A percentile compares a stretch with the other conserved stretches of the same genome.
These are phyloP conservation scores for Betula pendula DNA, from an alignment of 306 rosid species.

Conservation along the genomic window DNA sequence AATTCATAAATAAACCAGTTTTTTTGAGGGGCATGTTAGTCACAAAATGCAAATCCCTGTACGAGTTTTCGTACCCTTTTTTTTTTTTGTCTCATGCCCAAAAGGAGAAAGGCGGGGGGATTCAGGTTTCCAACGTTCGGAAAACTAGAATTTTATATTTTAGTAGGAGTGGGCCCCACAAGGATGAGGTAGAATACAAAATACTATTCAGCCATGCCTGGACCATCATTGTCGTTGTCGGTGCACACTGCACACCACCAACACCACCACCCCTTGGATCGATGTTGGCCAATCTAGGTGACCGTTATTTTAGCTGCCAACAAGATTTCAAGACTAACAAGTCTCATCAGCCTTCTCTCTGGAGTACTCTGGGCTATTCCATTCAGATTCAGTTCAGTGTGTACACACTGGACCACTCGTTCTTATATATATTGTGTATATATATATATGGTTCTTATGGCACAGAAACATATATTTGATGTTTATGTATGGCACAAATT, in stretches of 20 bases:
- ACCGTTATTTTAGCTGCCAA: slow-evolving; percentile 40
- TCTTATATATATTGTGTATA: no score
- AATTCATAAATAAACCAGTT: no score
- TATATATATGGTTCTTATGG: no score
- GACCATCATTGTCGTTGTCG: slow-evolving; percentile 42
- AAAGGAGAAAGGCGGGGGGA: background rate
- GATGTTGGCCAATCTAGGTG: background rate
- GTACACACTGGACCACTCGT: no score
- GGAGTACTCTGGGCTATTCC: no score
- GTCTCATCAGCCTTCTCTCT: no score
- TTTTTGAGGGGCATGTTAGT: slow-evolving; percentile 3
- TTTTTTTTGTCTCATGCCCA: slow-evolving; percentile 3
- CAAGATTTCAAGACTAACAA: no score
- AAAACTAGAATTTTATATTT: background rate
- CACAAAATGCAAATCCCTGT: background rate
- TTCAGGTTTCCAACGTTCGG: slow-evolving; percentile 49
- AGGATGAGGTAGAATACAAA: slow-evolving; percentile 29
- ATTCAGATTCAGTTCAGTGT: no score
- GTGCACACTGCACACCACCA: slow-evolving; percentile 18
- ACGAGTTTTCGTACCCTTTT: slow-evolving; percentile 17
- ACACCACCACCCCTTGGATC: background rate
- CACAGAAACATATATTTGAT: no score
- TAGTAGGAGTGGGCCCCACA: no score
- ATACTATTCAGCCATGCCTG: slow-evolving; percentile 46
- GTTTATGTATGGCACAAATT: no score